Evolutionary conservation across 129 eudicot species (phyloP).

Genomic region (Helianthus tuberosus): DNA sequence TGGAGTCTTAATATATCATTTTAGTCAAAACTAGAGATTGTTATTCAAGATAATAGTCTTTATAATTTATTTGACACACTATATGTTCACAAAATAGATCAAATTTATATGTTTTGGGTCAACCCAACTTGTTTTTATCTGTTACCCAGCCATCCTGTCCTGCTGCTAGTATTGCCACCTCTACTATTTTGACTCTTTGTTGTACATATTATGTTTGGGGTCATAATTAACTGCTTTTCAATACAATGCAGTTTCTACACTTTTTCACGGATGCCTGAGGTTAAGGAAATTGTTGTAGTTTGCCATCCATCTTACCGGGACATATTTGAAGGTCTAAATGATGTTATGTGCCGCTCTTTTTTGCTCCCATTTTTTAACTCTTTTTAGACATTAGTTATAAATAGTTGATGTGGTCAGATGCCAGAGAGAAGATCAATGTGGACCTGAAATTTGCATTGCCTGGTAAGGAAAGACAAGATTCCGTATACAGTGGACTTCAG

Average conservation of each 20-base stretch:
- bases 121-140: background rate
- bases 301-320: conserved; percentile 96
- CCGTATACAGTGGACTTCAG: conserved; percentile 97
- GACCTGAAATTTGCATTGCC: conserved; percentile 91
- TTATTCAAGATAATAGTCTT: background rate
- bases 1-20: background rate
- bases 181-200: conserved; percentile 1
- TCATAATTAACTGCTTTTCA: conserved; percentile 17
- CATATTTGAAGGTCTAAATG: conserved; percentile 80
- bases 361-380: background rate
- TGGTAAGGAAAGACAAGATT: conserved; percentile 99
- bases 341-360: background rate
- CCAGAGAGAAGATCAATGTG: conserved; percentile 57
- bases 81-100: background rate
- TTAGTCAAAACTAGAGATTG: background rate
- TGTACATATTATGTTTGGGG: conserved; percentile 16
- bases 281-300: conserved; percentile 96
- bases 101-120: background rate
- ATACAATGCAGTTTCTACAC: conserved; percentile 79
- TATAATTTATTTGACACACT: background rate
- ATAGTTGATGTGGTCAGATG: conserved; percentile 45
- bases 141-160: conserved; percentile 1
- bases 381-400: conserved; percentile 11
- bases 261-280: conserved; percentile 83
- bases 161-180: background rate